Evolutionary conservation across 208 protist species (phyloP).

Genomic region (Endotrypanum monterogeii): DNA sequence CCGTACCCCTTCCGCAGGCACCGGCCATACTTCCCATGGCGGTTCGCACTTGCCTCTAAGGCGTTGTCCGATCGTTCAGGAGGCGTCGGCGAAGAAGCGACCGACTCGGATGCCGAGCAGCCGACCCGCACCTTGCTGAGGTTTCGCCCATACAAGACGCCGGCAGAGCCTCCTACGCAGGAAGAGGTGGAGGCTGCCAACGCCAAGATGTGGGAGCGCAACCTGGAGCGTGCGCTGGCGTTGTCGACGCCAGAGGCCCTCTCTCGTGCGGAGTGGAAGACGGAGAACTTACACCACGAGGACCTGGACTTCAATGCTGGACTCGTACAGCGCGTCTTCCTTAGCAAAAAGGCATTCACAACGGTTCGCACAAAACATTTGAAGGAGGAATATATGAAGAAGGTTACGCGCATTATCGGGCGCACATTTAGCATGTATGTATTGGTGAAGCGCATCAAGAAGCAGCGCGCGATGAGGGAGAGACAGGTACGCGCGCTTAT

Average conservation of each 20-base stretch:
- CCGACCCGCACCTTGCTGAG: slow-evolving; percentile 39
- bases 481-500: slow-evolving; percentile 28
- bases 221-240: slow-evolving; percentile 22
- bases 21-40: slow-evolving; percentile 76
- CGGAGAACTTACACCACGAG: slow-evolving; percentile 55
- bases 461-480: slow-evolving; percentile 7
- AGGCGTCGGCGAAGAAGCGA: slow-evolving; percentile 20
- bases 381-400: slow-evolving; percentile 68
- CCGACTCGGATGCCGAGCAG: neutral
- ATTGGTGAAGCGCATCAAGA: slow-evolving; percentile 48
- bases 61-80: neutral
- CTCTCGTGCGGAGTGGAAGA: slow-evolving; percentile 71
- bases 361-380: slow-evolving; percentile 55
- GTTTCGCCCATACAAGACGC: slow-evolving; percentile 45
- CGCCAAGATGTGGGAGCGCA: slow-evolving; percentile 43
- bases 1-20: slow-evolving; percentile 34
- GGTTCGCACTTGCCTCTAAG: slow-evolving; percentile 3
- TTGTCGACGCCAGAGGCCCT: slow-evolving; percentile 54
- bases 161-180: slow-evolving; percentile 41
- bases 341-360: slow-evolving; percentile 30
- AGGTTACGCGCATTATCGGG: slow-evolving; percentile 61
- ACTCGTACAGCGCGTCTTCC: slow-evolving; percentile 79
- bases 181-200: slow-evolving; percentile 62
- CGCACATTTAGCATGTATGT: slow-evolving; percentile 74
- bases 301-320: slow-evolving; percentile 88